A percentile compares a stretch with the other conserved stretches of the same genome.
These are phyloP conservation scores for Aspergillus pseudoglaucus DNA, from an alignment of 2,329 filamentous ascomycete genomes.

Conservation along the genomic window DNA sequence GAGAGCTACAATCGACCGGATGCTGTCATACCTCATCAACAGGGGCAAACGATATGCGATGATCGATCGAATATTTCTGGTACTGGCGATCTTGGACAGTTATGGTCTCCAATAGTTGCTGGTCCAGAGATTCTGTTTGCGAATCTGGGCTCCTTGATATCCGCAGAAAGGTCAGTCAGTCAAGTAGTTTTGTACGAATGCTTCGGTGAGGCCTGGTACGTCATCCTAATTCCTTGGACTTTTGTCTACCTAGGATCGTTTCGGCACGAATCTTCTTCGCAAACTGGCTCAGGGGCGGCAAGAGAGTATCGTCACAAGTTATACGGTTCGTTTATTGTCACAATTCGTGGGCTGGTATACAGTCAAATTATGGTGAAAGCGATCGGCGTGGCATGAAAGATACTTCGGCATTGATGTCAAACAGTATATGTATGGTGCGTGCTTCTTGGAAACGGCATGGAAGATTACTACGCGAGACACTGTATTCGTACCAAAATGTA, in stretches of 20 bases:
- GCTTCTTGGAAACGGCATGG: constrained; percentile 17
- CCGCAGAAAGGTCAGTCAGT: constrained; percentile 20
- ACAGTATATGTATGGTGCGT: constrained; percentile 14
- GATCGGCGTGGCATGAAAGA: constrained; percentile 18
- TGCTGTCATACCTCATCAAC: constrained; percentile 58
- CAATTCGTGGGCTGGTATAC: constrained; percentile 11
- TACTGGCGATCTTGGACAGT: constrained; percentile 58
- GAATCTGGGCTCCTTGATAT: constrained; percentile 37
- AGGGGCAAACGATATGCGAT: constrained; percentile 60
- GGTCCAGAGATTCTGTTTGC: constrained; percentile 49
- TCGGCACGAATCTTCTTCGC: not conserved
- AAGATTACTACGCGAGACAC: constrained; percentile 22
- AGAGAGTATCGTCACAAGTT: not conserved
- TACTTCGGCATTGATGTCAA: constrained; percentile 11
- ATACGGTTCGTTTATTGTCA: not conserved
- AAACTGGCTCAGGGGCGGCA: constrained; percentile 6
- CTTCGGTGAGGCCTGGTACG: constrained; percentile 18
- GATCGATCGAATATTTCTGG: constrained; percentile 60
- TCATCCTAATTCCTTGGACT: constrained; percentile 19
- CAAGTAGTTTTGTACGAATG: constrained; percentile 2
- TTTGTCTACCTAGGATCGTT: not conserved
- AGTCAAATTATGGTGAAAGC: constrained; percentile 17
- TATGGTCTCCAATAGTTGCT: constrained; percentile 53
- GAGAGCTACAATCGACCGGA: constrained; percentile 1
- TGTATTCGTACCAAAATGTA: constrained; percentile 23